These are phyloP conservation scores for Malus hybrid DNA, from an alignment of 331 rosid genomes.

Conservation along the genomic window DNA sequence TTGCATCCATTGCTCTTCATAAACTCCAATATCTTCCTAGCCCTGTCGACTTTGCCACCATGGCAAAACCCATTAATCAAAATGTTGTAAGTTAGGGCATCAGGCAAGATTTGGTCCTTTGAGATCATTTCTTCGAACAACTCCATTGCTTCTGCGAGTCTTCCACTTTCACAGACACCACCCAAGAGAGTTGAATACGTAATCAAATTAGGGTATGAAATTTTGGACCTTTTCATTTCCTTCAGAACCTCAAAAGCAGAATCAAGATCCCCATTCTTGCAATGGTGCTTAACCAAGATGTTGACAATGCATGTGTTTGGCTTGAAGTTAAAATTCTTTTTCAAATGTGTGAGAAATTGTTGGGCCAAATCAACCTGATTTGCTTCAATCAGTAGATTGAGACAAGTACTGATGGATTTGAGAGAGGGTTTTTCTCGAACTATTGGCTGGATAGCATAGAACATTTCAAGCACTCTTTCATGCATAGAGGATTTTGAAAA, in stretches of 20 bases:
- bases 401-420: constrained; percentile 73
- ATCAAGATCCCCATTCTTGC: constrained; percentile 65
- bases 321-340: constrained; percentile 37
- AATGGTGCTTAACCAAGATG: constrained; percentile 81
- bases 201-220: constrained; percentile 62
- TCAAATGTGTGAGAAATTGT: constrained; percentile 52
- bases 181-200: constrained; percentile 82
- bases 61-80: constrained; percentile 72
- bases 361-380: constrained; percentile 55
- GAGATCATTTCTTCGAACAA: constrained; percentile 82
- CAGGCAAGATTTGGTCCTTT: constrained; percentile 27
- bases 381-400: constrained; percentile 60
- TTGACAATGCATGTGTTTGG: constrained; percentile 74
- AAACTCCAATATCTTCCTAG: constrained; percentile 52
- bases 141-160: constrained; percentile 68
- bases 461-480: constrained; percentile 62
- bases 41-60: constrained; percentile 57
- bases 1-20: constrained; percentile 76
- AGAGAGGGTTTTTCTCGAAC: constrained; percentile 70
- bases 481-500: constrained; percentile 51
- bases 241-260: constrained; percentile 69
- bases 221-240: constrained; percentile 53
- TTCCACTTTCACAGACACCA: constrained; percentile 66
- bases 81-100: constrained; percentile 64
- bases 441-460: constrained; percentile 51